These are phyloP conservation scores for Pseudogymnoascus sp. DNA, from an alignment of 2,329 filamentous ascomycete genomes.

Conservation along the genomic window DNA sequence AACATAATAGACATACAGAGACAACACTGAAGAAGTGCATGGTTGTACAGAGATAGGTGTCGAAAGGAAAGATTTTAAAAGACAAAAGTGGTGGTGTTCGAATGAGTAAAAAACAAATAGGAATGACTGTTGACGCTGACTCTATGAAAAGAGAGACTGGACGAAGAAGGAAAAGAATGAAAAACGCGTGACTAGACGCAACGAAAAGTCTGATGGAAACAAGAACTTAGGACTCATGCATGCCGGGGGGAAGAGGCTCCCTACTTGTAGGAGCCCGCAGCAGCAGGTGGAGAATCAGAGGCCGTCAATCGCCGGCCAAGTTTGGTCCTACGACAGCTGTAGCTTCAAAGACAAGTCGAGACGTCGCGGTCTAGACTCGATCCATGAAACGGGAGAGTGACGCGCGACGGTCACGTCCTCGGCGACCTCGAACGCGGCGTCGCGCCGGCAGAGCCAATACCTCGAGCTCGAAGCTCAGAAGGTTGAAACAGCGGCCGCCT, in stretches of 20 bases:
- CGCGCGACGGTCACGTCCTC: not conserved
- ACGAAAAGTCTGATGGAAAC: not conserved
- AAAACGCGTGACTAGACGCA: slow-evolving; percentile 1
- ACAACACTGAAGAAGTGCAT: slow-evolving; percentile 18
- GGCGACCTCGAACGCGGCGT: not conserved
- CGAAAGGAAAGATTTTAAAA: slow-evolving; percentile 6
- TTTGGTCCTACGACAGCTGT: not conserved
- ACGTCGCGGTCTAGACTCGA: not conserved
- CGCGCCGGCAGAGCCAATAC: not conserved
- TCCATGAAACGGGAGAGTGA: not conserved
- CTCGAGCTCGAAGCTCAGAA: not conserved
- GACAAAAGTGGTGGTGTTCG: not conserved
- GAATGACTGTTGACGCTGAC: not conserved
- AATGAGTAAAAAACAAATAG: slow-evolving; percentile 11
- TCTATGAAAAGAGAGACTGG: slow-evolving; percentile 1
- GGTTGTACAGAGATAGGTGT: not conserved
- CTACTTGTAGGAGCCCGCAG: slow-evolving; percentile 1
- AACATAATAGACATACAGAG: slow-evolving; percentile 12
- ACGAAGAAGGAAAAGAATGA: slow-evolving; percentile 8
- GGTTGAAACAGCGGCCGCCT: not conserved
- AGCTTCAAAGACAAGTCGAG: not conserved
- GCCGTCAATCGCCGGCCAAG: not conserved
- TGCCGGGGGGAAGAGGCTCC: not conserved
- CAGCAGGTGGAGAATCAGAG: slow-evolving; percentile 3
- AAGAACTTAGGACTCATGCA: not conserved